Conservation (phyloP, 441 rosid species). For the Gossypium laxum region DNA sequence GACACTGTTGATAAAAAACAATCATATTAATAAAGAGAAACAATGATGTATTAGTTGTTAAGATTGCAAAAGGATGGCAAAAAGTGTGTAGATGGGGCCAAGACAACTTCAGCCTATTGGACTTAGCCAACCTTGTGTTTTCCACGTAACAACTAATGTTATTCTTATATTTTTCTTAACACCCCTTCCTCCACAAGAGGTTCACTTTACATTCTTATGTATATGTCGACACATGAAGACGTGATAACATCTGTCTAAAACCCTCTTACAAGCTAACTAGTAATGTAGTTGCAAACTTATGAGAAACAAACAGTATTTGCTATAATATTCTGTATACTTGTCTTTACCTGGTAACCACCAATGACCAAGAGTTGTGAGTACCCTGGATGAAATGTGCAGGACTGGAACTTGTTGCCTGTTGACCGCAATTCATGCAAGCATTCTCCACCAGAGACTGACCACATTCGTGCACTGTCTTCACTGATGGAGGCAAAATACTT, state of each 20-base stretch:
- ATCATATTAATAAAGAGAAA: neutral
- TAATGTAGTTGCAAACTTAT: neutral
- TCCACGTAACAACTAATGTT: no score
- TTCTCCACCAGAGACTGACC: slow-evolving; percentile 29
- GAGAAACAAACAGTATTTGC: neutral
- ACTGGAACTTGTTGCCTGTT: slow-evolving; percentile 29
- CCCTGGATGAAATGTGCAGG: slow-evolving; percentile 37
- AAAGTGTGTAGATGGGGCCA: neutral
- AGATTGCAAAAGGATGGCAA: neutral
- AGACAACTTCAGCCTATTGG: neutral
- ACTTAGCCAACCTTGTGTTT: neutral
- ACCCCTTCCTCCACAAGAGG: no score
- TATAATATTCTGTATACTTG: neutral
- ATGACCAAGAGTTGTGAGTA: slow-evolving; percentile 28
- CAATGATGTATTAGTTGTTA: neutral
- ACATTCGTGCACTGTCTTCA: slow-evolving; percentile 30
- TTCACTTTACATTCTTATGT: no score
- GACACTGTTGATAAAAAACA: slow-evolving; percentile 21
- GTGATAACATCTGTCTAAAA: neutral
- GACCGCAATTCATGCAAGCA: slow-evolving; percentile 27
- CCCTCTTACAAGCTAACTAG: neutral
- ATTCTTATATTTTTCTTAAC: no score
- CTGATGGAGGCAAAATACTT: slow-evolving; percentile 33
- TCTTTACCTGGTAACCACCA: slow-evolving; percentile 32
- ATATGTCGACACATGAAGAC: neutral